Evolutionary conservation across 2,329 filamentous ascomycete species (phyloP), one percentile per base, ranked within the genome.

Genomic region (Penicillium crustosum): DNA sequence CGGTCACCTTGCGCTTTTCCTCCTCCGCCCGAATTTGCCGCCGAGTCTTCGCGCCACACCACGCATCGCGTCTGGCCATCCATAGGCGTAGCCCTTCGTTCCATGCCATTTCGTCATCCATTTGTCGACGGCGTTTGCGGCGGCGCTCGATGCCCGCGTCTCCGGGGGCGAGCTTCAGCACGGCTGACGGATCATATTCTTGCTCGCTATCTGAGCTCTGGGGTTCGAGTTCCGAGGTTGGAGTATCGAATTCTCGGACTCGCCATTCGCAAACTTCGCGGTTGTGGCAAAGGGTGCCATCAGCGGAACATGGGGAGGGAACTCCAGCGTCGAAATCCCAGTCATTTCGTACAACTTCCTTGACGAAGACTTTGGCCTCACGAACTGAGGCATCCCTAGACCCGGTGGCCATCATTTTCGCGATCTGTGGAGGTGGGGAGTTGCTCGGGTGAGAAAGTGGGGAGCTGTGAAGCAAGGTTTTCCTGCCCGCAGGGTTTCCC

Each of bases 41-140:
- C 53, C 65, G 67, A 25, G 69, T 70, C 56, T 64, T 65, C 33
- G 91, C 93, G 33, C 89, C 88, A 1, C 92, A 93, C 93, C 93
- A 97, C 7, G 86, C 87, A 75, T 96, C 86, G 49, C 93, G 83
- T 58, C 90, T 82, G 31, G 87, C 84, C 58, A 87, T 84, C 75
- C 91, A 97, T 71, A 89, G 89, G n/a, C 86, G 83, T 56, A 97
- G 73, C 0, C 93, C 93, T 38, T 88, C 81, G 68, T 97, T 97
- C 87, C 89, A 95, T 31, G 79, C 73, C 77, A 86, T 83, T 77
- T 90, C 88, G 55, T 86, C 84, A 60, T 84, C 82, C 49, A 85
- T 70, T 49, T 80, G 82, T 65, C 80, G 83, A 54, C 86, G 80
- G 42, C 84, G 80, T 61, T 81, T 82, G 36, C 84, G 79, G 59